Conservation (phyloP, 2,329 filamentous ascomycete species). For the Neonectria sp. region DNA sequence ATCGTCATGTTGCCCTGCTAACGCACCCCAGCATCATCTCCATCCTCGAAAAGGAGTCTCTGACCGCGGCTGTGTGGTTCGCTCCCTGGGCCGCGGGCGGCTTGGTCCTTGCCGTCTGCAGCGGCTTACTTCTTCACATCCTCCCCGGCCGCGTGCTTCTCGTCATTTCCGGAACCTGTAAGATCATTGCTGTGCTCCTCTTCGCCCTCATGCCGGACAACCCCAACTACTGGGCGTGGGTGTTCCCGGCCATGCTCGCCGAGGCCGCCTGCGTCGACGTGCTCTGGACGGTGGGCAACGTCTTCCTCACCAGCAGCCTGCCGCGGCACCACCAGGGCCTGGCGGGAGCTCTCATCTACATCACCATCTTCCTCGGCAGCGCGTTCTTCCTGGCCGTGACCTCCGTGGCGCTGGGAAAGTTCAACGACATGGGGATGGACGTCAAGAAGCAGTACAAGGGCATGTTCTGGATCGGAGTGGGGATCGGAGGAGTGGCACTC, state of each 20-base stretch:
- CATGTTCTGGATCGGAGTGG: slow-evolving; percentile 74
- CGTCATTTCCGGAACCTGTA: slow-evolving; percentile 64
- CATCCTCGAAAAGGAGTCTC: slow-evolving; percentile 64
- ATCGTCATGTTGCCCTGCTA: neutral
- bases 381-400: slow-evolving; percentile 74
- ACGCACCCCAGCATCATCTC: slow-evolving; percentile 62
- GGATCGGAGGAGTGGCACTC: slow-evolving; percentile 63
- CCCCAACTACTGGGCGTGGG: slow-evolving; percentile 73
- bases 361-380: slow-evolving; percentile 73
- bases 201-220: slow-evolving; percentile 69
- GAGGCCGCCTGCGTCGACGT: slow-evolving; percentile 77
- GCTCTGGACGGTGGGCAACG: slow-evolving; percentile 74
- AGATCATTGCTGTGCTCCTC: slow-evolving; percentile 65
- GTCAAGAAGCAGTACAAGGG: slow-evolving; percentile 69
- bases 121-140: slow-evolving; percentile 69
- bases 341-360: slow-evolving; percentile 75
- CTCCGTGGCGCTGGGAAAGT: slow-evolving; percentile 64
- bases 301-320: slow-evolving; percentile 76
- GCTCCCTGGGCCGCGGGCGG: slow-evolving; percentile 72
- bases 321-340: slow-evolving; percentile 73
- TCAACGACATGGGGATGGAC: slow-evolving; percentile 58
- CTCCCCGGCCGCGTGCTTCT: slow-evolving; percentile 68
- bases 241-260: slow-evolving; percentile 72
- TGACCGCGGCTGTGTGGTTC: slow-evolving; percentile 72
- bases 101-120: slow-evolving; percentile 65